Percentiles rank a stretch among this genome's conserved stretches.
Conservation (phyloP, 768 basidiomycete species). For the Podaxis rugospora region DNA sequence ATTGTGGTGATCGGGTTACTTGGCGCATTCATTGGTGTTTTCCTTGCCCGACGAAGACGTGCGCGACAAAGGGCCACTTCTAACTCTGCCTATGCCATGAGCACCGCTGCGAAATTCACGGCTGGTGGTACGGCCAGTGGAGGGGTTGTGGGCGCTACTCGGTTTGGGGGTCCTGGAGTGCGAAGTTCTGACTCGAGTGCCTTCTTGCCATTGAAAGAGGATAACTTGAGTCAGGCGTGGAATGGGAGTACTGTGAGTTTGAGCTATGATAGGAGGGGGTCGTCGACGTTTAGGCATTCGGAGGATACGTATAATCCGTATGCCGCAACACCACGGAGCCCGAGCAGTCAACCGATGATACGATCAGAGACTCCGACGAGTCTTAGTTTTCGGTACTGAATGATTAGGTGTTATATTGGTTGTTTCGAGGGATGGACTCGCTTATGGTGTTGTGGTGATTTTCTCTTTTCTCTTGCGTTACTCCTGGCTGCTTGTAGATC, state of each 20-base stretch:
- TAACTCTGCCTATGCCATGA: constrained; percentile 11
- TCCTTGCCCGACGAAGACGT: constrained; percentile 11
- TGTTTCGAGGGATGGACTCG: constrained; percentile 1
- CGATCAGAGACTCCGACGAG: not conserved
- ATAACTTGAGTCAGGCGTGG: constrained; percentile 54
- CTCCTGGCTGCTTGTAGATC: not conserved
- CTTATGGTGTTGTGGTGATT: not conserved
- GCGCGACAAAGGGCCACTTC: not conserved
- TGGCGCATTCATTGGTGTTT: constrained; percentile 12
- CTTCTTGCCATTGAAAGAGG: constrained; percentile 66
- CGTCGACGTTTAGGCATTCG: constrained; percentile 8
- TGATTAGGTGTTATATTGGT: not conserved
- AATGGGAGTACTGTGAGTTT: constrained; percentile 50
- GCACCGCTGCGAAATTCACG: constrained; percentile 23
- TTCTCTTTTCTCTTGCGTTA: not conserved
- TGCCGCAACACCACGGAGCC: not conserved
- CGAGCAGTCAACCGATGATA: not conserved
- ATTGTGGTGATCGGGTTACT: constrained; percentile 13
- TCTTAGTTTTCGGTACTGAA: not conserved
- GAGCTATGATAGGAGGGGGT: constrained; percentile 14
- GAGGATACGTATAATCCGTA: constrained; percentile 5
- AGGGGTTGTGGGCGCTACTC: constrained; percentile 19
- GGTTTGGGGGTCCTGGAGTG: not conserved
- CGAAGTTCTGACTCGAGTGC: constrained; percentile 62
- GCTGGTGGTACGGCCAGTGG: constrained; percentile 20